Conservation (phyloP, 352 stramenopile species). For the Pythium aristosporum region DNA sequence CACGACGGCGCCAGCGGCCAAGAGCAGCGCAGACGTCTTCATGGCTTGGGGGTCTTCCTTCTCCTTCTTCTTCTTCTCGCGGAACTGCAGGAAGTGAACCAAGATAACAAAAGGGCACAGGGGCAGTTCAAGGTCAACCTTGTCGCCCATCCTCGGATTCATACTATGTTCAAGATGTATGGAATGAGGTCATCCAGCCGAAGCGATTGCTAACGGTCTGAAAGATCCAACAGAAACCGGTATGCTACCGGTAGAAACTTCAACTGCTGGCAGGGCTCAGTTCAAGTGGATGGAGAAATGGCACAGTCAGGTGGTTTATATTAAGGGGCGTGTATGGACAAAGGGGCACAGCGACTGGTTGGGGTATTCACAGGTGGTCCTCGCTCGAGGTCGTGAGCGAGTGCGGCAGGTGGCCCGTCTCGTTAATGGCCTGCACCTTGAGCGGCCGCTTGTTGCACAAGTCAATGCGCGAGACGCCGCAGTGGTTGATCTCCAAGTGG, state of each 20-base stretch:
- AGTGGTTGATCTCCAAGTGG: slow-evolving; percentile 87
- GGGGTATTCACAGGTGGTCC: slow-evolving; percentile 57
- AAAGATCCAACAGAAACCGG: slow-evolving; percentile 24
- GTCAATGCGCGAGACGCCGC: slow-evolving; percentile 75
- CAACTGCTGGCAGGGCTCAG: background rate
- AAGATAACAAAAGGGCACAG: background rate
- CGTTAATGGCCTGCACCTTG: slow-evolving; percentile 78
- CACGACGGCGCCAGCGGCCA: background rate
- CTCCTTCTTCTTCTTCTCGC: background rate
- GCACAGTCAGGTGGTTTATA: background rate
- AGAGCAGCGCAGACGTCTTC: background rate
- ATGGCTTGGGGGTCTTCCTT: background rate
- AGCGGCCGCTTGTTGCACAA: slow-evolving; percentile 61
- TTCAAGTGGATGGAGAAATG: background rate
- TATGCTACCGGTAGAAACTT: slow-evolving; percentile 21
- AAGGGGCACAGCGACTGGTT: background rate
- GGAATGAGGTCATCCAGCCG: background rate
- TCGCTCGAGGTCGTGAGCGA: slow-evolving; percentile 83
- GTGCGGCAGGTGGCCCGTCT: slow-evolving; percentile 73
- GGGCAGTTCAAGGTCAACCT: background rate
- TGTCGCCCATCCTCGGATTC: background rate
- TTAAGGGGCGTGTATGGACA: background rate
- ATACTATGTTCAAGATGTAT: background rate
- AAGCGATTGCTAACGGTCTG: too few species aligned
- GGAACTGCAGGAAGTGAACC: slow-evolving; percentile 2